Base-by-base conservation (phyloP, 805 yeast genomes). In the Ogataea philodendri region DNA sequence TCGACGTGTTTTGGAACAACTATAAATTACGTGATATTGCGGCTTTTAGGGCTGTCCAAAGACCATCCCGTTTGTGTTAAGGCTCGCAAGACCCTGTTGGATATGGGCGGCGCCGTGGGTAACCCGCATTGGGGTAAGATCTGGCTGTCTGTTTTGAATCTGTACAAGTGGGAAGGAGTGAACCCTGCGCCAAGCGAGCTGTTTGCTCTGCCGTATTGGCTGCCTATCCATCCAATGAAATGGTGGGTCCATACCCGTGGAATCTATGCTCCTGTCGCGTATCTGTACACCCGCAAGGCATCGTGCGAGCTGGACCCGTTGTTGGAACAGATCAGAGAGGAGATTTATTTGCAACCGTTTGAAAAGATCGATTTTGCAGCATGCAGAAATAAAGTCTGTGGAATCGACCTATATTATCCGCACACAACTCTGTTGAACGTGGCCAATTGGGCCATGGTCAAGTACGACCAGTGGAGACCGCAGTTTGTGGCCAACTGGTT, bases 221-320 rank as follows among this genome's bases (percentile, higher is more conserved):
- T 82, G 2, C 95, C 96, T 0, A 67, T 88, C 25, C 97, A 93
- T 54, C 98, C 99, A 1, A 94, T 89, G 22, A 74, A 85, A 55
- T 93, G 97, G 98, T 93, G 99, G 99, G 96, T 90, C 15, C 99
- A 93, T 54, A 89, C 97, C 0, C 69, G 99, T 38, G 95, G 93
- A 1, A 85, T 93, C 15, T 93, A 89, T 52, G 59, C 84, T 21
- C 89, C 97, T 0, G 65, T 90, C 51, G 90, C 96, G 11, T 93
- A 90, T 57, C 57, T 93, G 7, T 76, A 83, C 9, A 66, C 84
- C 31, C 68, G 72, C 19, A 63, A 64, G 37, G 66, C 70, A 22
- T 64, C 69, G 36, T 81, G 87, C 51, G 74, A 70, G 5, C 49
- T 82, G 35, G 82, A 77, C 43, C 82, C 84, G 0, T 60, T 93